These are phyloP conservation scores for Talaromyces borbonicus DNA, from an alignment of 495 filamentous ascomycete species.

Conservation along the genomic window DNA sequence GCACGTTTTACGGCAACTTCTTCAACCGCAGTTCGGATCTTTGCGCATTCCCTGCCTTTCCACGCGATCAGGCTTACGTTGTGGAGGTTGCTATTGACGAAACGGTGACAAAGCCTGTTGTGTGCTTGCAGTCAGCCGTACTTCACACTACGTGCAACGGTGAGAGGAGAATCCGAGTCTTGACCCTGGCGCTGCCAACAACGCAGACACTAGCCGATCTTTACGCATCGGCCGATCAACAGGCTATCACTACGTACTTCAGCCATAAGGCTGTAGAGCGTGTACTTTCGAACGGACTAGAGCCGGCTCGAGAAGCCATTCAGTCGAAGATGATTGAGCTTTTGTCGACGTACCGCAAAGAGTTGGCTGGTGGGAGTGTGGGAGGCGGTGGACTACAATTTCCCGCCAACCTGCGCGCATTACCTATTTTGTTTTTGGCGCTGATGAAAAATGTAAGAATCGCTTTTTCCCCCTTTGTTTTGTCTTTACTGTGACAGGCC, in stretches of 20 bases:
- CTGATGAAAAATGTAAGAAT: constrained; percentile 79
- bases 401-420: constrained; percentile 76
- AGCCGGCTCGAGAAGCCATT: constrained; percentile 80
- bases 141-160: constrained; percentile 98
- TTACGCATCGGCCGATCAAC: constrained; percentile 91
- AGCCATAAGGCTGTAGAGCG: constrained; percentile 96
- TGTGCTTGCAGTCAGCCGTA: constrained; percentile 93
- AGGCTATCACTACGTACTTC: constrained; percentile 87
- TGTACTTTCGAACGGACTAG: constrained; percentile 72
- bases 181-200: constrained; percentile 88
- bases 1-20: constrained; percentile 97
- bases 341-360: constrained; percentile 90
- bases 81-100: constrained; percentile 98
- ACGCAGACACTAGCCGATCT: constrained; percentile 83
- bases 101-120: constrained; percentile 80
- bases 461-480: background rate
- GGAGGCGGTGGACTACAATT: constrained; percentile 88
- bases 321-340: constrained; percentile 89
- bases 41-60: constrained; percentile 96
- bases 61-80: constrained; percentile 94
- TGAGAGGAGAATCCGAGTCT: constrained; percentile 84
- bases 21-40: constrained; percentile 97
- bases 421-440: constrained; percentile 85
- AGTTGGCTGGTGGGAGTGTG: constrained; percentile 91
- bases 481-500: constrained; percentile 14